phyloP scores from a whole-genome alignment of 208 protist species.

The Eutreptiella sp. region DNA sequence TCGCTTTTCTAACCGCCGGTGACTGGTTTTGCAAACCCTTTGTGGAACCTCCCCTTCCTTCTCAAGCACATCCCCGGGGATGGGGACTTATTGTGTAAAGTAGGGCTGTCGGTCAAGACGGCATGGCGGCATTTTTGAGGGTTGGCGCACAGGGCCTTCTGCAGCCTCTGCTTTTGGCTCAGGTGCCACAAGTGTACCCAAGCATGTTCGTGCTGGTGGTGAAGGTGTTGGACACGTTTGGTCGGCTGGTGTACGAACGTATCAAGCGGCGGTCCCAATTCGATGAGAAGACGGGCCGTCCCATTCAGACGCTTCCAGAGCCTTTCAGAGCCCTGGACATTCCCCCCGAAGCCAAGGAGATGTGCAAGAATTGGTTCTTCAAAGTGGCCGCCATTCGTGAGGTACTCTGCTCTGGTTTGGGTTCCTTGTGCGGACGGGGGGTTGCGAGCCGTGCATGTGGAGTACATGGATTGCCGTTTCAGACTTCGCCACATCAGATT shows the following conservation, averaged over 20 bases:
- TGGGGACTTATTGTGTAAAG: background rate
- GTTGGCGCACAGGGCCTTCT: slow-evolving; percentile 36
- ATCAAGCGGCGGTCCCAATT: slow-evolving; percentile 38
- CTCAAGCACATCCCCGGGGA: too few species aligned
- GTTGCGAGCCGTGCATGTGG: too few species aligned
- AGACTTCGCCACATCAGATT: too few species aligned
- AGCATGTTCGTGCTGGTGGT: slow-evolving; percentile 67
- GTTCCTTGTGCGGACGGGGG: too few species aligned
- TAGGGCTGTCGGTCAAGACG: background rate
- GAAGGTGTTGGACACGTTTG: slow-evolving; percentile 75
- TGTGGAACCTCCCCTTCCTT: too few species aligned
- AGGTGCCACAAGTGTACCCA: slow-evolving; percentile 59
- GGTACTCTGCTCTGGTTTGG: too few species aligned
- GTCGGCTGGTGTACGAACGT: slow-evolving; percentile 64
- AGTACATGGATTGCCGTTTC: too few species aligned
- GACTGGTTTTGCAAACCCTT: too few species aligned
- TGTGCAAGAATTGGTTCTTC: slow-evolving; percentile 77
- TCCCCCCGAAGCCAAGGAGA: slow-evolving; percentile 46
- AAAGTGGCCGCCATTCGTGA: slow-evolving; percentile 81
- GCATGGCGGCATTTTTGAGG: slow-evolving; percentile 43
- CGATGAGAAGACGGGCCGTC: background rate
- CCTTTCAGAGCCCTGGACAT: slow-evolving; percentile 25
- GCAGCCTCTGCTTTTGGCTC: too few species aligned
- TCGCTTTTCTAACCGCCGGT: too few species aligned
- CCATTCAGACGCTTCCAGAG: slow-evolving; percentile 24